Conservation (phyloP, 2,329 filamentous ascomycete genomes). For the Ilyonectria sp. region DNA sequence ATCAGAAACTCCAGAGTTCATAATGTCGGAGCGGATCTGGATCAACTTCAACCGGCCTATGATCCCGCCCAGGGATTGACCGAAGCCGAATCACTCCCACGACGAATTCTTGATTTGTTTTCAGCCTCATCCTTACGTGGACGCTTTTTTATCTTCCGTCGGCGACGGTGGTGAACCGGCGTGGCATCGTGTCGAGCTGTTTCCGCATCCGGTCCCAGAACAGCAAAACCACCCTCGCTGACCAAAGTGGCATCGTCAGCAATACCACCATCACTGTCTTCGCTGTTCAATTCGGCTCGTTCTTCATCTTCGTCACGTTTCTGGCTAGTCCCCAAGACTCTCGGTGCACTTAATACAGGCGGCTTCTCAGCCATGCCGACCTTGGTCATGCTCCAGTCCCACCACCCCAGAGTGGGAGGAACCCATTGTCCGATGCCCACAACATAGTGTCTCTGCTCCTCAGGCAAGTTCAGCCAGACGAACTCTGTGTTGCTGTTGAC, state of each 20-base stretch:
- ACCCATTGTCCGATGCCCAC: constrained; percentile 53
- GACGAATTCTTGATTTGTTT: not conserved
- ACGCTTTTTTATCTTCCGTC: not conserved
- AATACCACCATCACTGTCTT: not conserved
- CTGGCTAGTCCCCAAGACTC: constrained; percentile 45
- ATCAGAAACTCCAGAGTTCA: too few species aligned
- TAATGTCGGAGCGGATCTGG: too few species aligned
- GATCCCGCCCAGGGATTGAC: not conserved
- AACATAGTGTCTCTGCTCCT: constrained; percentile 51
- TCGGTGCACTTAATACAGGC: constrained; percentile 38
- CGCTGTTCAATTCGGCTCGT: not conserved
- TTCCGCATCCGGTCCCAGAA: not conserved
- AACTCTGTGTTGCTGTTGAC: constrained; percentile 57
- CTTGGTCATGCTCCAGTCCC: constrained; percentile 46
- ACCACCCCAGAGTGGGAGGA: constrained; percentile 48
- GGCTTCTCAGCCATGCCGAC: constrained; percentile 47
- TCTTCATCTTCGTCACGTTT: not conserved
- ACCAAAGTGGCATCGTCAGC: not conserved
- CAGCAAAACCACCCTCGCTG: not conserved
- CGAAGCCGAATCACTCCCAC: not conserved
- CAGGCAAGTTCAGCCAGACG: constrained; percentile 56
- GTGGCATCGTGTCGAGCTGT: constrained; percentile 6
- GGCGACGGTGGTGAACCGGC: not conserved
- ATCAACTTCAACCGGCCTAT: too few species aligned
- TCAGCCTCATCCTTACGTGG: not conserved